A percentile compares a stretch with the other conserved stretches of the same genome.
Conservation (phyloP, 164 flowering plant species). For the Aristolochia fimbriata region DNA sequence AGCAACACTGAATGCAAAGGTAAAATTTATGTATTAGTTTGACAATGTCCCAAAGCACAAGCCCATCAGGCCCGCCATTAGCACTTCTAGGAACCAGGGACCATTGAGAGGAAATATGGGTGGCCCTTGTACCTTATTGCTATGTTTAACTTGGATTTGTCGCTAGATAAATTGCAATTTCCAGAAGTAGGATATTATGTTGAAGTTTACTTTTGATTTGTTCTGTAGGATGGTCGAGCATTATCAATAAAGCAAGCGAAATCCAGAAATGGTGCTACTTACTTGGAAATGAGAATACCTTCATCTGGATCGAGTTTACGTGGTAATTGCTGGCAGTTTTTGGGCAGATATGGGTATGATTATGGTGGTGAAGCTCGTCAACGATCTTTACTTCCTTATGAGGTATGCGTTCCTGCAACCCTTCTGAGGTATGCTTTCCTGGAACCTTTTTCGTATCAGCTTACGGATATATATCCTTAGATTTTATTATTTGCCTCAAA, state of each 20-base stretch:
- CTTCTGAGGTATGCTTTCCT: slow-evolving; percentile 36
- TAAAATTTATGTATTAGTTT: too few species aligned
- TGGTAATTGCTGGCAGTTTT: slow-evolving; percentile 62
- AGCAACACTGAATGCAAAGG: too few species aligned
- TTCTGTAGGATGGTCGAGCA: slow-evolving; percentile 18
- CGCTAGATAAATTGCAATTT: too few species aligned
- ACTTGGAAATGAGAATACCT: slow-evolving; percentile 49
- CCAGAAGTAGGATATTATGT: too few species aligned
- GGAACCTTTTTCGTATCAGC: neutral
- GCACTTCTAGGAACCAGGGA: too few species aligned
- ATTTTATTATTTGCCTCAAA: too few species aligned
- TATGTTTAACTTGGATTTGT: too few species aligned
- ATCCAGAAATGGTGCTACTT: slow-evolving; percentile 47
- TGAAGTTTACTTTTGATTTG: neutral
- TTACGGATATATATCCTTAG: neutral
- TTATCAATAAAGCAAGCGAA: slow-evolving; percentile 46
- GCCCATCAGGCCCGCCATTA: too few species aligned
- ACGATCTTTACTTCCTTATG: slow-evolving; percentile 72
- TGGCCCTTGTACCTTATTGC: too few species aligned
- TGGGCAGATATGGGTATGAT: slow-evolving; percentile 73
- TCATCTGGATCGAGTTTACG: slow-evolving; percentile 27
- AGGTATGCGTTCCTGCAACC: slow-evolving; percentile 30
- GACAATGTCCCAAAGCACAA: too few species aligned
- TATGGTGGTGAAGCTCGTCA: slow-evolving; percentile 29
- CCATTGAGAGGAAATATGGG: too few species aligned